Evolutionary conservation across 345 rosid species (phyloP).

Genomic region (Balakata baccata): DNA sequence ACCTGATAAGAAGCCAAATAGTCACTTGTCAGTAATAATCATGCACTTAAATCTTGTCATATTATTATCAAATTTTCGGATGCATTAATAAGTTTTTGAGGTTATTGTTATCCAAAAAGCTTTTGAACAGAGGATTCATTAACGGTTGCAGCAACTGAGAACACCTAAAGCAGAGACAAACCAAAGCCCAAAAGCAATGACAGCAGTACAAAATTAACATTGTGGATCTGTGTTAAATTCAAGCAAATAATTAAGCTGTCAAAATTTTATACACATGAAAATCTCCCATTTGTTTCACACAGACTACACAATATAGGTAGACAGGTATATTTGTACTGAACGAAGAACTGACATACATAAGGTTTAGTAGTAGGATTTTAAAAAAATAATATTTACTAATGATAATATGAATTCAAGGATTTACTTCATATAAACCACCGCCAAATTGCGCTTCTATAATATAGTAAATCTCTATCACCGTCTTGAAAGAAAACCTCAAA

Average conservation of each 20-base stretch:
- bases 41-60: not conserved
- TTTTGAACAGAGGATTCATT: not conserved
- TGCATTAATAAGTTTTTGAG: not conserved
- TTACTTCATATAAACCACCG: not conserved
- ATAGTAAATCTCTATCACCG: not conserved
- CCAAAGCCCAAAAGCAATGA: not conserved
- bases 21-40: not conserved
- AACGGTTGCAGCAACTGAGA: not conserved
- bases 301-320: too few relatives aligned
- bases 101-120: not conserved
- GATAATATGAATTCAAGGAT: not conserved
- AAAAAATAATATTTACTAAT: not conserved
- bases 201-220: not conserved
- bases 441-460: not conserved
- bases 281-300: not conserved
- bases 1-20: conserved; percentile 24
- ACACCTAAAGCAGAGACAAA: not conserved
- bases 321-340: not conserved
- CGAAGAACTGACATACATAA: not conserved
- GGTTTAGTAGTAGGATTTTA: not conserved
- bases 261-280: not conserved
- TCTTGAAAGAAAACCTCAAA: not conserved
- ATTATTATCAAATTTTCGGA: not conserved
- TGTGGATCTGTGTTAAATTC: not conserved
- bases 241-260: not conserved